Evolutionary conservation across 352 stramenopile genomes (phyloP).

Genomic region (Phytophthora ohioensis): DNA sequence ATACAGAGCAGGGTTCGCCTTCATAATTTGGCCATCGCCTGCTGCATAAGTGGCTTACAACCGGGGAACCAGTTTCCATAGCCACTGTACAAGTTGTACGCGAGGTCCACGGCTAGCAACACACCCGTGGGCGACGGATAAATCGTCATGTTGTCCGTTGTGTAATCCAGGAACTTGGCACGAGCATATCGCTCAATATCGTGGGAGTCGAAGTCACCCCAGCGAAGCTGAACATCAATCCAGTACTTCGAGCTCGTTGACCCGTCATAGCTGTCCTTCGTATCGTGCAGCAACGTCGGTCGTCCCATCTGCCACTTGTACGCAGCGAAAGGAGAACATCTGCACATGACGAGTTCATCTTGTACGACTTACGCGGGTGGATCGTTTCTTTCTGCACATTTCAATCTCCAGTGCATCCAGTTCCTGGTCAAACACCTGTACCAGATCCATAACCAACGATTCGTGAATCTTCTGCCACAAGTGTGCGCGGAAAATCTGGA

Average conservation of each 20-base stretch:
- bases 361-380: slow-evolving; percentile 99
- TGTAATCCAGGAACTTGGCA: slow-evolving; percentile 99
- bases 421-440: slow-evolving; percentile 99
- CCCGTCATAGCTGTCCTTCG: slow-evolving; percentile 98
- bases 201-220: slow-evolving; percentile 99
- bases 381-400: slow-evolving; percentile 99
- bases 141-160: slow-evolving; percentile 99
- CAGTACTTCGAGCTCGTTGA: slow-evolving; percentile 99
- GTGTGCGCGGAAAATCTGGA: slow-evolving; percentile 98
- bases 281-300: slow-evolving; percentile 89
- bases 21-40: slow-evolving; percentile 99
- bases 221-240: slow-evolving; percentile 99
- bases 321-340: slow-evolving; percentile 98
- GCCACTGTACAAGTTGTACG: slow-evolving; percentile 99
- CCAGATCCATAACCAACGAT: slow-evolving; percentile 96
- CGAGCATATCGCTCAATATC: slow-evolving; percentile 99
- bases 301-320: slow-evolving; percentile 98
- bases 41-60: slow-evolving; percentile 99
- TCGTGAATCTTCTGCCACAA: slow-evolving; percentile 99
- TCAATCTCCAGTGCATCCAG: slow-evolving; percentile 98
- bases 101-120: slow-evolving; percentile 97
- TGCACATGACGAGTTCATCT: slow-evolving; percentile 99
- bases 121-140: slow-evolving; percentile 99
- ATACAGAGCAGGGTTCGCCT: slow-evolving; percentile 99
- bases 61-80: slow-evolving; percentile 99